A percentile compares a stretch with the other conserved stretches of the same genome.
These are phyloP conservation scores for Buddleja alternifolia DNA, from an alignment of 257 asterid species.

Conservation along the genomic window DNA sequence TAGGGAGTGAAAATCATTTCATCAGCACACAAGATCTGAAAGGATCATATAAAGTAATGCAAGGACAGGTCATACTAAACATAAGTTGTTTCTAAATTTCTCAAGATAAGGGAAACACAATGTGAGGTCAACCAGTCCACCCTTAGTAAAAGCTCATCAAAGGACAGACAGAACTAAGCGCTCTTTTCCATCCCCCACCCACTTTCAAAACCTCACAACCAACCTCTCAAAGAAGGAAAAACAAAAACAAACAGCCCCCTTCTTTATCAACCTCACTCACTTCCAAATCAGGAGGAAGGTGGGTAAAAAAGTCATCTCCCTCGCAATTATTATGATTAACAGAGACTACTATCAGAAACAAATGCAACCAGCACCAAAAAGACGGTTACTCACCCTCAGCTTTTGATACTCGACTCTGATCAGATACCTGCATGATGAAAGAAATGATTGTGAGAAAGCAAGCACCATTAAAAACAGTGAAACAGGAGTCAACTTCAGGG, in stretches of 20 bases:
- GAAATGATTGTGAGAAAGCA: conserved; percentile 12
- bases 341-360: conserved; percentile 13
- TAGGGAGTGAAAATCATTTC: background rate
- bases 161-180: conserved; percentile 12
- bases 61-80: background rate
- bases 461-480: background rate
- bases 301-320: conserved; percentile 14
- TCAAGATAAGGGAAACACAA: background rate
- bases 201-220: background rate
- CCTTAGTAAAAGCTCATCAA: conserved; percentile 21
- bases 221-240: background rate
- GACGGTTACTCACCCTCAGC: conserved; percentile 63
- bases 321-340: background rate
- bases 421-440: conserved; percentile 52
- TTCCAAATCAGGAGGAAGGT: conserved; percentile 20
- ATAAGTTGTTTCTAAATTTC: background rate
- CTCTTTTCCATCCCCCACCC: background rate
- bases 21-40: background rate
- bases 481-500: conserved; percentile 26
- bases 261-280: conserved; percentile 13
- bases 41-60: background rate
- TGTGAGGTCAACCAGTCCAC: background rate
- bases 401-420: conserved; percentile 50
- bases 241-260: conserved; percentile 8
- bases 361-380: conserved; percentile 31